Evolutionary conservation across 2,329 filamentous ascomycete genomes (phyloP).

Genomic region (Cladophialophora yegresii): DNA sequence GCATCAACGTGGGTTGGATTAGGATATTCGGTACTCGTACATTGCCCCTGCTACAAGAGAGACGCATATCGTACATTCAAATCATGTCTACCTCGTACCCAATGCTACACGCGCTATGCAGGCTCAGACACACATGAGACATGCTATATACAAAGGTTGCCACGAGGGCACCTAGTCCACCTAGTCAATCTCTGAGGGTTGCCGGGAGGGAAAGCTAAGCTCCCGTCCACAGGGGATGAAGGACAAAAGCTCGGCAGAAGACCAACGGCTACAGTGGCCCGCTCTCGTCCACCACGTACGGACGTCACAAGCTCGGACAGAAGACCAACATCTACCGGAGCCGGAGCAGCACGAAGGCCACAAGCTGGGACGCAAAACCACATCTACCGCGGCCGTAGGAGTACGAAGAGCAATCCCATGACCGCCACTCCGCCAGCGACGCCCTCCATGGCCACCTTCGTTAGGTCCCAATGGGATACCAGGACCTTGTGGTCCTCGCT

Average conservation of each 20-base stretch:
- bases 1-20: background rate
- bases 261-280: too few species aligned
- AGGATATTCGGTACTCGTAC: background rate
- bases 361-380: background rate
- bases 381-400: conserved; percentile 50
- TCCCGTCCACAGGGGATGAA: too few species aligned
- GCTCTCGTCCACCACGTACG: background rate
- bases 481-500: conserved; percentile 63
- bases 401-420: conserved; percentile 55
- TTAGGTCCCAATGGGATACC: conserved; percentile 69
- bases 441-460: conserved; percentile 68
- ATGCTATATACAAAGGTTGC: background rate
- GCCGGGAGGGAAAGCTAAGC: too few species aligned
- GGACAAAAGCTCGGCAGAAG: too few species aligned
- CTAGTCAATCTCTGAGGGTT: too few species aligned
- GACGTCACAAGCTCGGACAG: too few species aligned
- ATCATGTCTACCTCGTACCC: background rate
- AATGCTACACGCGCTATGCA: background rate
- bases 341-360: background rate
- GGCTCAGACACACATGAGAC: background rate
- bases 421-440: conserved; percentile 66
- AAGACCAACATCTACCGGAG: too few species aligned
- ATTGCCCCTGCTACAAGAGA: background rate
- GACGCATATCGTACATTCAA: background rate
- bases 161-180: background rate